Evolutionary conservation across 2,329 filamentous ascomycete species (phyloP), one percentile per base, ranked within the genome.

Genomic region (Salinomyces thailandicus): DNA sequence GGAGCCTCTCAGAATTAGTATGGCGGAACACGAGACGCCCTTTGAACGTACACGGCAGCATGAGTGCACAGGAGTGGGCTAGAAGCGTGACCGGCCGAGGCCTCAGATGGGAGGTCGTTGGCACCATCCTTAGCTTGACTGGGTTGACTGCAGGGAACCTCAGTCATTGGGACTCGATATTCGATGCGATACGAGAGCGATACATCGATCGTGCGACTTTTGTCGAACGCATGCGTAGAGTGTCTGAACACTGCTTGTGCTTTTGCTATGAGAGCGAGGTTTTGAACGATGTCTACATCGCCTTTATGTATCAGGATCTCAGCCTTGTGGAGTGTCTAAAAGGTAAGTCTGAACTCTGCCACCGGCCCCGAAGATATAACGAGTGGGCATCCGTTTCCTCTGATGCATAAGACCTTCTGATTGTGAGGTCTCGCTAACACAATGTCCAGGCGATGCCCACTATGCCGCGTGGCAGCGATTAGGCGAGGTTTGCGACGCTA

Each of bases 111-210:
- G 64, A 67, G 38, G 54, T 64, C 15, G 54, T 67, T 2, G 64
- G 63, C 0, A 52, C 61, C 5, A 49, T 65, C 2, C 47, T 62
- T 3, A 56, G 56, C 1, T 37, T 61, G 22, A 57, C 63, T 1
- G 60, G 58, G 1, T 43, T 65, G 12, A 47, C 63, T 13, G 58
- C 58, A 1, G 43, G 49, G 19, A 54, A 53, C 28, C 41, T 59
- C 5, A 55, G 49, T 34, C 49, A 55, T 31, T 58, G 54, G 54
- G 54, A 58, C 37, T 44, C 42, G 2, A 55, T 57, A n/a, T 55
- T 59, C 27, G 62, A 47, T 41, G 60, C 27, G 47, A 63, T 51
- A 42, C 55, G 54, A 6, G 73, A 77, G 46, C 74, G 75, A 29
- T 63, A 63, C 6, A 55, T 61, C 13, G 51, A 50, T 24, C 44